Percentiles rank a stretch among this genome's conserved stretches.
phyloP scores from a whole-genome alignment of 2,329 filamentous ascomycete genomes.

The Colletotrichum musicola region DNA sequence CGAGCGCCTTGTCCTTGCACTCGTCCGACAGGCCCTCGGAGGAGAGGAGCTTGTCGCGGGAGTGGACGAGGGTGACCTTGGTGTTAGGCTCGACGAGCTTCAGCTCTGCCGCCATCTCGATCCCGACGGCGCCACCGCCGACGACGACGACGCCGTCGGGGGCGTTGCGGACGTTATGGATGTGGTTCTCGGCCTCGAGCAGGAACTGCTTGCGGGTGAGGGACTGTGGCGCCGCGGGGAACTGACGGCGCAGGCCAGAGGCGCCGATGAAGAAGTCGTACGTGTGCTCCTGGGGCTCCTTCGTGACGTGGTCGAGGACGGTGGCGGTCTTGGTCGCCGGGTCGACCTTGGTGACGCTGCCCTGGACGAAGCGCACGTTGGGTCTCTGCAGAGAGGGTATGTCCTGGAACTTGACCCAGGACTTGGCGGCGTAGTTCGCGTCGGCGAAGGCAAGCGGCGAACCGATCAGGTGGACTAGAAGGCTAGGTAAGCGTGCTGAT shows the following conservation, averaged over 20 bases:
- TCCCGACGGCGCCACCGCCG: slow-evolving; percentile 83
- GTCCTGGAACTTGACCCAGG: slow-evolving; percentile 78
- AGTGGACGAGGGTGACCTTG: slow-evolving; percentile 81
- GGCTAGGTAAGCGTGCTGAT: slow-evolving; percentile 17
- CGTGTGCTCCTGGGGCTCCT: slow-evolving; percentile 54
- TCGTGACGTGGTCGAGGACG: slow-evolving; percentile 62
- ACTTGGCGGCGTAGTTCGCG: slow-evolving; percentile 71
- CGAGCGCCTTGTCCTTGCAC: slow-evolving; percentile 72
- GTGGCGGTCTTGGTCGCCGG: slow-evolving; percentile 69
- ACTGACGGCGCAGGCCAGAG: slow-evolving; percentile 76
- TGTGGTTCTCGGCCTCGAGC: slow-evolving; percentile 70
- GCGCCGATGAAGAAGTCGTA: slow-evolving; percentile 85
- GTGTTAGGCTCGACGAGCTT: slow-evolving; percentile 74
- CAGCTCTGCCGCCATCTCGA: slow-evolving; percentile 85
- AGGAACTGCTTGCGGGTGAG: slow-evolving; percentile 73
- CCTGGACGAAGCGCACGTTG: slow-evolving; percentile 74
- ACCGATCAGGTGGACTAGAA: slow-evolving; percentile 79
- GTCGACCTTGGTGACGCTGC: slow-evolving; percentile 72
- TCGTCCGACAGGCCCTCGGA: slow-evolving; percentile 79
- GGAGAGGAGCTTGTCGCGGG: slow-evolving; percentile 76
- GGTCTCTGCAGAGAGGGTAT: slow-evolving; percentile 74
- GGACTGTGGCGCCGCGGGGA: slow-evolving; percentile 79
- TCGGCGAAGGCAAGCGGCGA: slow-evolving; percentile 79
- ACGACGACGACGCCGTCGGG: slow-evolving; percentile 75
- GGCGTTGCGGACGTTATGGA: slow-evolving; percentile 65